These are phyloP conservation scores for Exobasidium rhododendri DNA, from an alignment of 1,284 basidiomycete species.

Conservation along the genomic window DNA sequence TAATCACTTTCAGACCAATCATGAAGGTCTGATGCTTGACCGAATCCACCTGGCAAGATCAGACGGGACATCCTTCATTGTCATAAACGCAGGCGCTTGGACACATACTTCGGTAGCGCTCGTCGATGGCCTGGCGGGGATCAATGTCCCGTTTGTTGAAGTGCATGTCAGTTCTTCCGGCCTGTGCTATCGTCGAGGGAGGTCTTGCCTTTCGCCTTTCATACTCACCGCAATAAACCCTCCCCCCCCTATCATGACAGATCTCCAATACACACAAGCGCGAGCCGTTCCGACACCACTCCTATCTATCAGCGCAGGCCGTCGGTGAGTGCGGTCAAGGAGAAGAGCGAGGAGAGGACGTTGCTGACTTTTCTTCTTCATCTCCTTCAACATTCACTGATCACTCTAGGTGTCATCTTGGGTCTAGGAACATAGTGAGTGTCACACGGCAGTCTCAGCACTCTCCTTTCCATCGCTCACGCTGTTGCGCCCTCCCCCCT, in stretches of 20 bases:
- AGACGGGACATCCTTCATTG: conserved; percentile 28
- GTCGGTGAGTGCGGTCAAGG: conserved; percentile 11
- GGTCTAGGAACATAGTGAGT: conserved; percentile 33
- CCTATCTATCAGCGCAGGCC: conserved; percentile 53
- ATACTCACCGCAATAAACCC: not conserved
- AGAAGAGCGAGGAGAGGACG: not conserved
- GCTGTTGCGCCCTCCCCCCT: not conserved
- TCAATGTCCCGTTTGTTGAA: conserved; percentile 54
- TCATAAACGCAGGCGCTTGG: conserved; percentile 55
- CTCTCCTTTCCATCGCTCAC: not conserved
- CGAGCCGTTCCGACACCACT: conserved; percentile 55
- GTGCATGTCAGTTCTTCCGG: conserved; percentile 39
- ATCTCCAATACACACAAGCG: conserved; percentile 55
- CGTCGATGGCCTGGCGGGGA: conserved; percentile 49
- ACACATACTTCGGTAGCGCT: conserved; percentile 55
- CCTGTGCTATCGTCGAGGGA: not conserved
- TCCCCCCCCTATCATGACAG: conserved; percentile 17
- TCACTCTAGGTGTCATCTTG: conserved; percentile 49
- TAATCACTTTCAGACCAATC: conserved; percentile 51
- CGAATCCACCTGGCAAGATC: conserved; percentile 45
- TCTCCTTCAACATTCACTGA: conserved; percentile 15
- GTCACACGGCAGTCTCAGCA: not conserved
- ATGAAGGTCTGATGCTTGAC: conserved; percentile 54
- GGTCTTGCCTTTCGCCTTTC: not conserved
- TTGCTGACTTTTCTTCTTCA: not conserved